A percentile compares a stretch with the other conserved stretches of the same genome.
Conservation (phyloP, 192 early-diverging fungal species). For the Linnemannia hyalina region DNA sequence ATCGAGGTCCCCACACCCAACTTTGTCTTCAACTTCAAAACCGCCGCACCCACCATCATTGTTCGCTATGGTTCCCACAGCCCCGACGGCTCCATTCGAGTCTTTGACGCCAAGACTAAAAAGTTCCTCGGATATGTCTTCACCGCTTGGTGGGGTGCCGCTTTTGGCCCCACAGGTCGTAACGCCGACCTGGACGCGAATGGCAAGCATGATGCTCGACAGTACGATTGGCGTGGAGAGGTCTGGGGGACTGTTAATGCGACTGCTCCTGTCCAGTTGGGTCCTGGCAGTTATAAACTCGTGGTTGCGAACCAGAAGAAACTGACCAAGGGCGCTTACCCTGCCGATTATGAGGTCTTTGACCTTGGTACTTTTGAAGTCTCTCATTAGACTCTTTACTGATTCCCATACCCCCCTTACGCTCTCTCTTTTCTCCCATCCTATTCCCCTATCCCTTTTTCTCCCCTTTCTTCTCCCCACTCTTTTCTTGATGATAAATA, state of each 20-base stretch:
- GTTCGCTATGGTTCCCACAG: conserved; percentile 7
- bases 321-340: conserved; percentile 21
- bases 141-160: background rate
- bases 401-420: too few relatives aligned
- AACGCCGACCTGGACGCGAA: conserved; percentile 11
- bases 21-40: conserved; percentile 21
- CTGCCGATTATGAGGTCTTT: conserved; percentile 36
- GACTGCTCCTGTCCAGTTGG: conserved; percentile 1
- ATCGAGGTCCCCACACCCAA: background rate
- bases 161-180: background rate
- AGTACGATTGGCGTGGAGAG: conserved; percentile 20
- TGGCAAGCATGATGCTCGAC: background rate
- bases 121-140: conserved; percentile 1
- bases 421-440: too few relatives aligned
- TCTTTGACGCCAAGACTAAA: background rate
- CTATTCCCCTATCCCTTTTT: too few relatives aligned
- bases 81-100: conserved; percentile 13
- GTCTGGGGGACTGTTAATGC: background rate
- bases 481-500: too few relatives aligned
- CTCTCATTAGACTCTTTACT: background rate
- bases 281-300: conserved; percentile 8
- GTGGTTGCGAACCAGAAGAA: conserved; percentile 33
- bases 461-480: too few relatives aligned
- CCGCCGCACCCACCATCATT: background rate
- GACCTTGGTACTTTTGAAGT: conserved; percentile 17